phyloP scores from a whole-genome alignment of 2,329 filamentous ascomycete genomes.

The Stromatinia cepivora region DNA sequence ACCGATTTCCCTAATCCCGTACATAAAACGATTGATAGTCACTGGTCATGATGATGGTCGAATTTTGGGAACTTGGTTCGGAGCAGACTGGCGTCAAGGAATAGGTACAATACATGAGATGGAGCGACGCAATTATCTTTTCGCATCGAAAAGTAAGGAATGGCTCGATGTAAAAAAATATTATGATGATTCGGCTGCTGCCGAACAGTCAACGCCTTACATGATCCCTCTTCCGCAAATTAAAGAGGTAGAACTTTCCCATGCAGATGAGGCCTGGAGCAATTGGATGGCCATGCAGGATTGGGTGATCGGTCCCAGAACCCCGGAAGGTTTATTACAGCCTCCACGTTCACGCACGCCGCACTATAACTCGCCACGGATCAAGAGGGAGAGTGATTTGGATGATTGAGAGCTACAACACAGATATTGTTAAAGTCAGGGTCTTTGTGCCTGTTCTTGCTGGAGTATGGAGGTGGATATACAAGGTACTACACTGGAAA shows the following conservation, averaged over 20 bases:
- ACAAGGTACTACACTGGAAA: conserved; percentile 1
- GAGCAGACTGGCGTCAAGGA: conserved; percentile 84
- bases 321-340: background rate
- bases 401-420: background rate
- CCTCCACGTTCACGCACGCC: background rate
- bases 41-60: conserved; percentile 86
- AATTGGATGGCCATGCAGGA: conserved; percentile 97
- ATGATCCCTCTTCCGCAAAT: conserved; percentile 77
- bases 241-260: conserved; percentile 75
- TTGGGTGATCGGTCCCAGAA: conserved; percentile 85
- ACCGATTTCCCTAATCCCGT: conserved; percentile 74
- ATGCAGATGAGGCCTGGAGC: conserved; percentile 84
- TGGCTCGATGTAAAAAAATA: conserved; percentile 88
- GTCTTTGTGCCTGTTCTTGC: background rate
- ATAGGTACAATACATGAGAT: conserved; percentile 82
- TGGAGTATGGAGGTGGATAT: background rate
- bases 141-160: conserved; percentile 87
- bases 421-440: background rate
- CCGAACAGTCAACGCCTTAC: conserved; percentile 72
- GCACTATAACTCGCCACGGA: conserved; percentile 6
- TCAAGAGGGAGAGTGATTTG: conserved; percentile 13
- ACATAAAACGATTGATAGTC: conserved; percentile 83
- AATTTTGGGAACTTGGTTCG: conserved; percentile 94
- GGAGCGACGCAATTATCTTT: conserved; percentile 91
- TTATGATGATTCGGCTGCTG: conserved; percentile 75